phyloP scores from a whole-genome alignment of 2,329 filamentous ascomycete species.

The Lachnellula cervina region DNA sequence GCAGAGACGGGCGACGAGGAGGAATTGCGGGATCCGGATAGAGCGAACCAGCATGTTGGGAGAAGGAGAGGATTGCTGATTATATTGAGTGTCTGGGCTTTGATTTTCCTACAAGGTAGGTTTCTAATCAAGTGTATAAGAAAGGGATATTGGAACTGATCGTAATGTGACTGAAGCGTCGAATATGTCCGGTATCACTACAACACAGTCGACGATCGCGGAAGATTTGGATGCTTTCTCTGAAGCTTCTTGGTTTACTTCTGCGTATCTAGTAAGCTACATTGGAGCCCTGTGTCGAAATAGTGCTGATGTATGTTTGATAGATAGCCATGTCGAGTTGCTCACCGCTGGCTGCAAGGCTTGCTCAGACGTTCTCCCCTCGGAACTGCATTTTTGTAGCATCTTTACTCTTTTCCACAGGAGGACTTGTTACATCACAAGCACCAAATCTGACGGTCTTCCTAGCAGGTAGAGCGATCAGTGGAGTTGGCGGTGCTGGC shows the following conservation, averaged over 20 bases:
- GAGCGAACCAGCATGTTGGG: conserved; percentile 28
- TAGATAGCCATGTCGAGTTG: conserved; percentile 53
- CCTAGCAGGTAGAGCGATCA: conserved; percentile 61
- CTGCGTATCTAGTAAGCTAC: conserved; percentile 56
- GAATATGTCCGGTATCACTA: conserved; percentile 78
- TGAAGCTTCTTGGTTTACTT: conserved; percentile 74
- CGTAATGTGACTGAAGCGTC: conserved; percentile 27
- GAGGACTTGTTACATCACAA: conserved; percentile 59
- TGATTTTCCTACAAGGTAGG: conserved; percentile 57
- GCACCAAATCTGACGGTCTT: conserved; percentile 58
- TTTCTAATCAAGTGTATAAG: background rate
- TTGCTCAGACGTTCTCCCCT: conserved; percentile 70
- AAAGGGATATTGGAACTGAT: background rate
- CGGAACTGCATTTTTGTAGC: conserved; percentile 59
- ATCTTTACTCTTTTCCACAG: conserved; percentile 53
- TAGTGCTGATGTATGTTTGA: conserved; percentile 10
- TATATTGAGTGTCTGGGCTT: conserved; percentile 47
- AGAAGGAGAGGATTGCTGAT: conserved; percentile 40
- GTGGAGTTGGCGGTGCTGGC: conserved; percentile 66
- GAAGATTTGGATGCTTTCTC: conserved; percentile 70
- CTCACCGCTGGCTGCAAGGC: conserved; percentile 64
- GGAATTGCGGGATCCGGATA: conserved; percentile 19
- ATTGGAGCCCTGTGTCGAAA: background rate
- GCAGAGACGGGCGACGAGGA: conserved; percentile 18
- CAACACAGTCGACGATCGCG: conserved; percentile 73